Conservation (phyloP, 495 filamentous ascomycete genomes). For the Aspergillus panamensis region DNA sequence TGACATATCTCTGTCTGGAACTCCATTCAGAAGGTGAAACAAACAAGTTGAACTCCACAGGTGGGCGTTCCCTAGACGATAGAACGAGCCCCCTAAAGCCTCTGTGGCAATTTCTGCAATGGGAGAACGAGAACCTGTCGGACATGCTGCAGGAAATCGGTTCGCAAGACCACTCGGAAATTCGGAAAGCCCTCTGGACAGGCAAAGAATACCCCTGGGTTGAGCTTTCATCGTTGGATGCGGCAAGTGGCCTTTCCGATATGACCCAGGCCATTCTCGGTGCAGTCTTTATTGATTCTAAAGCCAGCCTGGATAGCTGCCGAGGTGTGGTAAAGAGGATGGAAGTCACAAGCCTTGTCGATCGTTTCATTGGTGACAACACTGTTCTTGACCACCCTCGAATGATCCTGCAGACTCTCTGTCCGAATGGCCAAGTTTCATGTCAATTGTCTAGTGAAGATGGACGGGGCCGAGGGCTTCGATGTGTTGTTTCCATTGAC, state of each 20-base stretch:
- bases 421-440: neutral
- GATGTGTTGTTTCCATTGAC: neutral
- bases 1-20: neutral
- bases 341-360: neutral
- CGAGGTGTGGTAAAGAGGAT: neutral
- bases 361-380: neutral
- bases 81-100: neutral
- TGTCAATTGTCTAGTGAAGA: neutral
- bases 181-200: neutral
- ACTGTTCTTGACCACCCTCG: neutral
- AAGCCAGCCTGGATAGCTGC: neutral
- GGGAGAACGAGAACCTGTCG: neutral
- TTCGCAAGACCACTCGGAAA: neutral
- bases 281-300: neutral
- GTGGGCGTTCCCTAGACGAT: neutral
- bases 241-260: neutral
- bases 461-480: neutral
- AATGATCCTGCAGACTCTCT: neutral
- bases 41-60: neutral
- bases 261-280: neutral
- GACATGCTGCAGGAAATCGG: neutral
- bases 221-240: neutral
- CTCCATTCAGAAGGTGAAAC: neutral
- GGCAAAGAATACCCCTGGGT: neutral
- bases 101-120: neutral